A percentile compares a stretch with the other conserved stretches of the same genome.
phyloP scores from a whole-genome alignment of 768 basidiomycete species.

The Megacollybia marginata region DNA sequence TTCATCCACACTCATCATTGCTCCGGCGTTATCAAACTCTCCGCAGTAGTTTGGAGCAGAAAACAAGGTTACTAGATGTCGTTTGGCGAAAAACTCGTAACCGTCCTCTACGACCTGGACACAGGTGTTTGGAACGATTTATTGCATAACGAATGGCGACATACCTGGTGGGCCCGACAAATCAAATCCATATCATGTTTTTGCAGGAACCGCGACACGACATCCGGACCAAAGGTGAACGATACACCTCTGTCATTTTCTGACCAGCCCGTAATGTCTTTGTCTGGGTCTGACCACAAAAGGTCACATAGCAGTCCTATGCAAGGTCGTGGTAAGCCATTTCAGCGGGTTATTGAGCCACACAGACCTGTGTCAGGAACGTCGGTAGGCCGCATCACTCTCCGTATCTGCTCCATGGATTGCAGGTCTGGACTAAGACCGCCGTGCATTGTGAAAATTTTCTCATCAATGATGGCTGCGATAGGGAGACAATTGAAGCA shows the following conservation, averaged over 20 bases:
- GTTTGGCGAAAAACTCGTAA: slow-evolving; percentile 98
- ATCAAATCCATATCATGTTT: slow-evolving; percentile 99
- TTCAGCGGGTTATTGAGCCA: not conserved
- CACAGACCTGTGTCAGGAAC: slow-evolving; percentile 91
- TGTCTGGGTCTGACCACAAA: slow-evolving; percentile 98
- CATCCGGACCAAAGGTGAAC: slow-evolving; percentile 98
- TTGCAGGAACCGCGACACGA: slow-evolving; percentile 96
- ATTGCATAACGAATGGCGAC: slow-evolving; percentile 17
- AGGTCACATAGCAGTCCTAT: slow-evolving; percentile 91
- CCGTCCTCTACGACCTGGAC: slow-evolving; percentile 93
- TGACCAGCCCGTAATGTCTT: slow-evolving; percentile 98
- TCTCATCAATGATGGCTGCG: slow-evolving; percentile 99
- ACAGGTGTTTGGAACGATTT: not conserved
- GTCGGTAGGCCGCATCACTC: slow-evolving; percentile 98
- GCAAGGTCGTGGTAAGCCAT: not conserved
- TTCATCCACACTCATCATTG: slow-evolving; percentile 99
- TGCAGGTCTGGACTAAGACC: slow-evolving; percentile 95
- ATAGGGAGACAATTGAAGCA: slow-evolving; percentile 99
- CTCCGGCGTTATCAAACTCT: slow-evolving; percentile 98
- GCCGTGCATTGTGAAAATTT: slow-evolving; percentile 99
- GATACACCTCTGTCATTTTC: slow-evolving; percentile 99
- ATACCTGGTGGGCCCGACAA: slow-evolving; percentile 94
- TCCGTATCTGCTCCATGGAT: slow-evolving; percentile 99
- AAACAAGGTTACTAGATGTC: slow-evolving; percentile 94
- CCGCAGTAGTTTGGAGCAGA: slow-evolving; percentile 94